Percentiles rank a stretch among this genome's conserved stretches.
Conservation (phyloP, 148 eudicot genomes). For the Diospyros kaki region DNA sequence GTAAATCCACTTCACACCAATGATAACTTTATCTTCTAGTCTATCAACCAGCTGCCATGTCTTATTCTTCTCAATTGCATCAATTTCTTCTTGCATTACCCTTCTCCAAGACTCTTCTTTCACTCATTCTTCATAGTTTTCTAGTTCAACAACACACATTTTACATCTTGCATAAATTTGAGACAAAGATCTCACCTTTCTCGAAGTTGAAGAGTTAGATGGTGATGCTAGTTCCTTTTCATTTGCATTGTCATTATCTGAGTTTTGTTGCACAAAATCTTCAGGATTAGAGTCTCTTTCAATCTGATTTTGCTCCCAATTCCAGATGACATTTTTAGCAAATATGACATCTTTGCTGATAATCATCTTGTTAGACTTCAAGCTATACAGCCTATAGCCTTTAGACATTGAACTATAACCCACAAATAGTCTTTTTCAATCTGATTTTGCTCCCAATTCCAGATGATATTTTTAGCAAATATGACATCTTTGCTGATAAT, state of each 20-base stretch:
- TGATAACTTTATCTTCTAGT: neutral
- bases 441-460: too few relatives aligned
- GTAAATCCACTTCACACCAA: slow-evolving; percentile 3
- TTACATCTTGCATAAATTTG: neutral
- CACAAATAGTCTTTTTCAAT: too few relatives aligned
- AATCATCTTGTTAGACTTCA: neutral
- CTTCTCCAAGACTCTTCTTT: too few relatives aligned
- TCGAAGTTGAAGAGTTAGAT: neutral
- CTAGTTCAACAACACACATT: neutral
- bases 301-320: neutral
- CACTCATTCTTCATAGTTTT: neutral
- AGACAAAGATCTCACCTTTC: neutral
- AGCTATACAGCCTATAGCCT: neutral
- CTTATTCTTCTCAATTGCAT: neutral
- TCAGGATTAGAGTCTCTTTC: neutral
- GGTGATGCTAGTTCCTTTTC: neutral
- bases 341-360: neutral
- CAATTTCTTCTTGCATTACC: neutral
- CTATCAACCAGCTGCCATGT: neutral
- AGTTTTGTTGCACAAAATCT: neutral
- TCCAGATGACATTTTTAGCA: neutral
- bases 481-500: too few relatives aligned
- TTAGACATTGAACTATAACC: neutral
- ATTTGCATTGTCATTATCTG: neutral
- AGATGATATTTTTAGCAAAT: too few relatives aligned